Evolutionary conservation across 345 rosid species (phyloP).

Genomic region (Mercurialis annua): DNA sequence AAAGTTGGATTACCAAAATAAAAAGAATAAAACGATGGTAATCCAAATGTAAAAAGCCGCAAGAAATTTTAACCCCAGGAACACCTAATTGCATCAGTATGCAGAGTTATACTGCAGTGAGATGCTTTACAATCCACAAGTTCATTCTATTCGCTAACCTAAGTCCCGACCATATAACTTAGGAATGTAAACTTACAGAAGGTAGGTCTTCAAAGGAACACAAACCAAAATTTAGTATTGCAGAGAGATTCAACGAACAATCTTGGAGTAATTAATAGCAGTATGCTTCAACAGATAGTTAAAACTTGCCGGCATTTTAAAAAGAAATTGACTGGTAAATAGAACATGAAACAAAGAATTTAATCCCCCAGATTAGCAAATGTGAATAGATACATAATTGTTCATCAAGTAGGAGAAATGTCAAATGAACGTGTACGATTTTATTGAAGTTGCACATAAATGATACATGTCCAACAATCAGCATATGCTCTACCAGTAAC

Average conservation of each 20-base stretch:
- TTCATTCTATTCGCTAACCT: too few relatives aligned
- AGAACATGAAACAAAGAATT: background rate
- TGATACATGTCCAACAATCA: slow-evolving; percentile 45
- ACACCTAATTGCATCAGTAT: background rate
- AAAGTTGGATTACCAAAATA: too few relatives aligned
- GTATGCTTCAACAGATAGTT: background rate
- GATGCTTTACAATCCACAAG: background rate
- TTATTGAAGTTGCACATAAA: slow-evolving; percentile 42
- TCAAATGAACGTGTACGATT: slow-evolving; percentile 26
- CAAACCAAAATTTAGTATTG: background rate
- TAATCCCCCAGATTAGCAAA: background rate
- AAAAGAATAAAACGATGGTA: too few relatives aligned
- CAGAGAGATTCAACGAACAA: background rate
- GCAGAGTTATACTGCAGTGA: background rate
- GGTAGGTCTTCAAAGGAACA: background rate
- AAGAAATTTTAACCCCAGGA: too few relatives aligned
- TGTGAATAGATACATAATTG: background rate
- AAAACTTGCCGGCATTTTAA: background rate
- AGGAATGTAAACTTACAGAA: background rate
- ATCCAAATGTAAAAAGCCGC: too few relatives aligned
- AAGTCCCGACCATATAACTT: background rate
- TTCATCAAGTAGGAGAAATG: slow-evolving; percentile 1
- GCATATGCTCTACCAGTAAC: slow-evolving; percentile 38
- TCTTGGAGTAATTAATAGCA: background rate
- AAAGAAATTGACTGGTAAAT: background rate